Evolutionary conservation across 169 alveolate genomes (phyloP).

Genomic region (Plasmodium gaboni): DNA sequence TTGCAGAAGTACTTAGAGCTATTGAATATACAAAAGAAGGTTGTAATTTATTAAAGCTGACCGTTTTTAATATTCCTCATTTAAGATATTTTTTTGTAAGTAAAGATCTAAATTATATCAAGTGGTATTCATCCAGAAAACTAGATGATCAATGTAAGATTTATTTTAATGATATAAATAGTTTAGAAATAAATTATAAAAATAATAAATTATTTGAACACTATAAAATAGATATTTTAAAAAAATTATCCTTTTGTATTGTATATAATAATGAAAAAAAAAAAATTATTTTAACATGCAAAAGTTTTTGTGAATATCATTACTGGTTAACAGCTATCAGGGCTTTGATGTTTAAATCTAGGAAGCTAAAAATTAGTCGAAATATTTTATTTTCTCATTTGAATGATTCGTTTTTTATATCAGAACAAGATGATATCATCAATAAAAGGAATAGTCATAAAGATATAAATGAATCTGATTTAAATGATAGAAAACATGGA

Average conservation of each 20-base stretch:
- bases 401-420: not conserved
- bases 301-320: constrained; percentile 39
- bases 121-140: constrained; percentile 59
- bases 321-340: constrained; percentile 47
- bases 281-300: constrained; percentile 55
- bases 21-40: constrained; percentile 71
- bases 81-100: constrained; percentile 48
- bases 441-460: not conserved
- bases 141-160: constrained; percentile 57
- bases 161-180: constrained; percentile 21
- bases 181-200: constrained; percentile 28
- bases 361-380: constrained; percentile 18
- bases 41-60: constrained; percentile 41
- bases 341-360: constrained; percentile 43
- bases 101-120: constrained; percentile 27
- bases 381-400: constrained; percentile 27
- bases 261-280: constrained; percentile 44
- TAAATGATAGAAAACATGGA: not conserved
- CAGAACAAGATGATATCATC: no score
- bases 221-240: constrained; percentile 19
- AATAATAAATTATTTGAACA: constrained; percentile 27
- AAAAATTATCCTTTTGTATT: constrained; percentile 41
- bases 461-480: not conserved
- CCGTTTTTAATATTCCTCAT: constrained; percentile 51
- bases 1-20: constrained; percentile 42